These are phyloP conservation scores for Rhodotorula babjevae DNA, from an alignment of 768 basidiomycete genomes.

Conservation along the genomic window DNA sequence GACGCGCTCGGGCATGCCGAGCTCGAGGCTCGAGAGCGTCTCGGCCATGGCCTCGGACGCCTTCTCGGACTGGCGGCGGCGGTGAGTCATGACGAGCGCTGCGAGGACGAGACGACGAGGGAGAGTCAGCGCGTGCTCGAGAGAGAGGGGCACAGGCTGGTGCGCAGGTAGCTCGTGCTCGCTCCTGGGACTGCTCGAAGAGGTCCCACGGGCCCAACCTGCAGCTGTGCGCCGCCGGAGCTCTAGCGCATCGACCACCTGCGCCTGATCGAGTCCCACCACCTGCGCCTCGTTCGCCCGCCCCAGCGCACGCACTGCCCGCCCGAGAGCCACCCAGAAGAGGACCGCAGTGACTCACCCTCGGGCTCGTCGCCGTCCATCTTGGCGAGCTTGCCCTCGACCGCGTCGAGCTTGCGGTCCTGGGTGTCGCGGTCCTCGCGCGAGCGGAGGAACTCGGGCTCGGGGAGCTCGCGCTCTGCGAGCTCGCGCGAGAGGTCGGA, in stretches of 20 bases:
- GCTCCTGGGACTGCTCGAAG: too few species aligned
- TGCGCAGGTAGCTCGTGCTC: too few species aligned
- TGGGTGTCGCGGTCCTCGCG: conserved; percentile 1
- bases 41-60: conserved; percentile 38
- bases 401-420: conserved; percentile 18
- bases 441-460: conserved; percentile 23
- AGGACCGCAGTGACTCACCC: neutral
- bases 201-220: too few species aligned
- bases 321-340: too few species aligned
- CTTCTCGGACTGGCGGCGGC: conserved; percentile 31
- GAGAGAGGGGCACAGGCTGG: neutral
- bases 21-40: conserved; percentile 34
- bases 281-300: too few species aligned
- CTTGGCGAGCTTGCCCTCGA: conserved; percentile 8
- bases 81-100: conserved; percentile 38
- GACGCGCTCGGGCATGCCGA: conserved; percentile 37
- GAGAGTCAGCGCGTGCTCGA: too few species aligned
- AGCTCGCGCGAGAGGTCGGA: conserved; percentile 26
- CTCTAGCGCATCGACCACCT: too few species aligned
- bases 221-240: too few species aligned
- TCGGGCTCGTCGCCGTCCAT: conserved; percentile 11
- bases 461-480: conserved; percentile 27
- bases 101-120: neutral
- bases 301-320: too few species aligned
- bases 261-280: too few species aligned